Conservation (phyloP, 139 green algal genomes). For the Picochlorum sp. region DNA sequence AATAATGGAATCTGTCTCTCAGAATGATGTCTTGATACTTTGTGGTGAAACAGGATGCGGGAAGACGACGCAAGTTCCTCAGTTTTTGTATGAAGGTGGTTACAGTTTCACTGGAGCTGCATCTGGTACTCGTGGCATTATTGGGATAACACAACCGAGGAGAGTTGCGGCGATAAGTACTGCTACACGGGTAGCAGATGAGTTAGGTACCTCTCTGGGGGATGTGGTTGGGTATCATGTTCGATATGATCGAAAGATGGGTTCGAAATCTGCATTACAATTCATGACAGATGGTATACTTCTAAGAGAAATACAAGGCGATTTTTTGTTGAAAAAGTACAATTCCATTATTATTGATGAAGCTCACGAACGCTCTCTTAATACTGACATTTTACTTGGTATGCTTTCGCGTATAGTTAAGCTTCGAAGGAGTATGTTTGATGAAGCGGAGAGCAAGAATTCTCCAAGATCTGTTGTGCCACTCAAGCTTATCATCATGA, state of each 20-base stretch:
- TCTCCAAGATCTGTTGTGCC: conserved; percentile 39
- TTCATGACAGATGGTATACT: conserved; percentile 97
- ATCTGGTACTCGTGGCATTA: background rate
- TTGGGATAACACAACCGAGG: conserved; percentile 81
- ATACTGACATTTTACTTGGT: conserved; percentile 86
- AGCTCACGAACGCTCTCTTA: conserved; percentile 82
- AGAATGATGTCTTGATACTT: conserved; percentile 66
- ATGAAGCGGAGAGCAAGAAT: background rate
- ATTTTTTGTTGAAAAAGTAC: conserved; percentile 63
- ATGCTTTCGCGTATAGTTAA: conserved; percentile 82
- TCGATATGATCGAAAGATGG: conserved; percentile 63
- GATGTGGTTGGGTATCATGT: conserved; percentile 86
- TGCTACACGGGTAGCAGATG: conserved; percentile 63
- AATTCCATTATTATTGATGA: conserved; percentile 76
- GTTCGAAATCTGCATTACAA: conserved; percentile 52
- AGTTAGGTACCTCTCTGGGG: conserved; percentile 64
- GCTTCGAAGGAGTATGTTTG: conserved; percentile 53
- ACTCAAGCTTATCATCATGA: conserved; percentile 96
- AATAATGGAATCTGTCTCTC: conserved; percentile 74
- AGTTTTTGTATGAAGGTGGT: conserved; percentile 91
- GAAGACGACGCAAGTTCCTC: conserved; percentile 92
- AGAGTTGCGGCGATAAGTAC: conserved; percentile 79
- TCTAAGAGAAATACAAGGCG: conserved; percentile 66
- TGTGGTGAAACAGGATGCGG: conserved; percentile 87
- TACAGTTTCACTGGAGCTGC: conserved; percentile 57